Evolutionary conservation across 1,284 basidiomycete species (phyloP).

Genomic region (Ustilago nuda): DNA sequence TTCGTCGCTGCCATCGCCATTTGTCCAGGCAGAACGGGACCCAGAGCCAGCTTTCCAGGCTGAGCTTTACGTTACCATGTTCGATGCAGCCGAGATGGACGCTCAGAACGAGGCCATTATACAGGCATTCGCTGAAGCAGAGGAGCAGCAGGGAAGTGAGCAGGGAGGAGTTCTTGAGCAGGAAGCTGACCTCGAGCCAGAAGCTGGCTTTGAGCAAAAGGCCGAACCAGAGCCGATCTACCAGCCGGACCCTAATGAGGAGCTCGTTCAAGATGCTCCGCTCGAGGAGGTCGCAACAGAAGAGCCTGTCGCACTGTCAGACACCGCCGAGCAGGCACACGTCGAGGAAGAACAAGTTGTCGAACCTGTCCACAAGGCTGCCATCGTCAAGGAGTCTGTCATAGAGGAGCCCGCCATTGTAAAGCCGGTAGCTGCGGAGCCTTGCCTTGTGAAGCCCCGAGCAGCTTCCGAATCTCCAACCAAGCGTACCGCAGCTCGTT

Average conservation of each 20-base stretch:
- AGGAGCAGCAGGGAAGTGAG: conserved; percentile 3
- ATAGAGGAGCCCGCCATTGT: background rate
- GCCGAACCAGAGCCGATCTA: background rate
- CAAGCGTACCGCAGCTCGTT: conserved; percentile 19
- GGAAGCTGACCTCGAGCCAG: background rate
- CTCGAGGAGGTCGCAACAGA: background rate
- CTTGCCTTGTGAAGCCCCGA: conserved; percentile 22
- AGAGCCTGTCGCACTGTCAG: background rate
- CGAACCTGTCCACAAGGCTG: conserved; percentile 2
- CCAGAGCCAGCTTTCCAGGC: conserved; percentile 25
- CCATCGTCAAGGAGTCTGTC: background rate
- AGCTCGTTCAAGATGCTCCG: background rate
- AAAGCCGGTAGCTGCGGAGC: background rate
- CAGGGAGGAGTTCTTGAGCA: background rate
- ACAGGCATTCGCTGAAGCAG: conserved; percentile 4
- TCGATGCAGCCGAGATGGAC: conserved; percentile 33
- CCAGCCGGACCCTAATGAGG: background rate
- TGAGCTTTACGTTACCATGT: conserved; percentile 40
- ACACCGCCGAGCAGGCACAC: background rate
- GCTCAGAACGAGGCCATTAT: conserved; percentile 33
- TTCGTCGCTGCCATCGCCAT: conserved; percentile 8
- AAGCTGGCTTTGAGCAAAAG: background rate
- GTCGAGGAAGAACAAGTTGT: background rate
- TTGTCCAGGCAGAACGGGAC: background rate
- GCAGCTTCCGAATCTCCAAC: conserved; percentile 25